phyloP scores from a whole-genome alignment of 495 filamentous ascomycete species.

The Pyronema omphalodes region DNA sequence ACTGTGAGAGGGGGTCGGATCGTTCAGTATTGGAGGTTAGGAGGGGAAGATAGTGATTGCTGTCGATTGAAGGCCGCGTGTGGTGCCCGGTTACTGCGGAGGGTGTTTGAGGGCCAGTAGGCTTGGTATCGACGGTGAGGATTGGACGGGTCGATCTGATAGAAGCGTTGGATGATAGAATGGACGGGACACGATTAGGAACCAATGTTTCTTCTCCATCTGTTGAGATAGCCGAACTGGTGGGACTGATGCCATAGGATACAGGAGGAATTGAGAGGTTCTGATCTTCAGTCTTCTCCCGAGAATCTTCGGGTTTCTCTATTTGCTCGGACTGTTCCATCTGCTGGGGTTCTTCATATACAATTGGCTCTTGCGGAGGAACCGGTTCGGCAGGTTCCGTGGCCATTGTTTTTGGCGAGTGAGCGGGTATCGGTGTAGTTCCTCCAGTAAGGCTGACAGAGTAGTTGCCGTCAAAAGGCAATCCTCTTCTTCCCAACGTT shows the following conservation, averaged over 20 bases:
- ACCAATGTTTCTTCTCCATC: slow-evolving; percentile 14
- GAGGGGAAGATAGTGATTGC: slow-evolving; percentile 7
- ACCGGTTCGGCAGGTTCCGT: neutral
- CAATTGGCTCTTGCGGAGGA: no score
- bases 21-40: slow-evolving; percentile 2
- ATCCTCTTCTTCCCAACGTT: neutral
- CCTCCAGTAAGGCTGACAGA: slow-evolving; percentile 1
- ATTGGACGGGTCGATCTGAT: neutral
- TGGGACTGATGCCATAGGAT: slow-evolving; percentile 15
- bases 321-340: no score
- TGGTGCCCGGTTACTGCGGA: neutral
- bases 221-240: slow-evolving; percentile 17
- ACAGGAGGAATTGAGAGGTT: slow-evolving; percentile 9
- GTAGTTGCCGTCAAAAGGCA: slow-evolving; percentile 3
- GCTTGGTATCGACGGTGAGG: slow-evolving; percentile 3
- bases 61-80: slow-evolving; percentile 12
- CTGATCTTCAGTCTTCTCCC: neutral
- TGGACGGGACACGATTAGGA: neutral
- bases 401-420: neutral
- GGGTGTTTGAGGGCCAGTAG: neutral
- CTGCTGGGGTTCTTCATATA: no score
- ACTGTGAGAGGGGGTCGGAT: slow-evolving; percentile 3
- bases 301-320: no score
- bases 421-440: slow-evolving; percentile 8
- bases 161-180: neutral